These are phyloP conservation scores for Fraxinus quadrangulata DNA, from an alignment of 257 asterid species.

Conservation along the genomic window DNA sequence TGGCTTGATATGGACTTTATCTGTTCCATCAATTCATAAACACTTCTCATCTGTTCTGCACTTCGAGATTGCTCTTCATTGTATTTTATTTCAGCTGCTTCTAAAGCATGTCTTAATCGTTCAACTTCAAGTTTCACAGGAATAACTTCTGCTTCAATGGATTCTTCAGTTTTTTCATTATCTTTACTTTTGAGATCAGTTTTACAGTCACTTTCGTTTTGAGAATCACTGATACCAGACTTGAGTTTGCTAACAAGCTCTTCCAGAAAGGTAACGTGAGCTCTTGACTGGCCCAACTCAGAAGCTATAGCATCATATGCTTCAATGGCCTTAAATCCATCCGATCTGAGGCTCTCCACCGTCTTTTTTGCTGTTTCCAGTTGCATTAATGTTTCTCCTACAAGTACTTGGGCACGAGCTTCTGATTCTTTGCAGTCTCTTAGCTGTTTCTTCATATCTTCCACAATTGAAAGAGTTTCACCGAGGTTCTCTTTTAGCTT, in stretches of 20 bases:
- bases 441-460: slow-evolving; percentile 67
- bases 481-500: slow-evolving; percentile 55
- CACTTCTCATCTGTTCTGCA: slow-evolving; percentile 41
- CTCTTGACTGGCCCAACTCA: slow-evolving; percentile 70
- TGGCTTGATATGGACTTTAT: slow-evolving; percentile 47
- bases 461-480: slow-evolving; percentile 48
- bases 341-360: slow-evolving; percentile 60
- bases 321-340: slow-evolving; percentile 53
- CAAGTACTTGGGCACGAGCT: slow-evolving; percentile 52
- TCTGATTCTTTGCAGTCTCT: slow-evolving; percentile 62
- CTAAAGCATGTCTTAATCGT: slow-evolving; percentile 57
- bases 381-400: slow-evolving; percentile 65
- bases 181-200: slow-evolving; percentile 13
- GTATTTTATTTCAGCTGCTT: slow-evolving; percentile 64
- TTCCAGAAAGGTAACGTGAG: slow-evolving; percentile 60
- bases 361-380: slow-evolving; percentile 66
- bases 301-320: slow-evolving; percentile 44
- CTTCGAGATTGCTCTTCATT: slow-evolving; percentile 54
- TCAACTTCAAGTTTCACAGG: slow-evolving; percentile 58
- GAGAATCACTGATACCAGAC: slow-evolving; percentile 24
- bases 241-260: slow-evolving; percentile 57
- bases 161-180: slow-evolving; percentile 14
- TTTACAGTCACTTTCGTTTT: slow-evolving; percentile 33
- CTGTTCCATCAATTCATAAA: slow-evolving; percentile 56
- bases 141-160: slow-evolving; percentile 39